phyloP scores from a whole-genome alignment of 2,329 filamentous ascomycete genomes.

The Pseudogymnoascus sp. region DNA sequence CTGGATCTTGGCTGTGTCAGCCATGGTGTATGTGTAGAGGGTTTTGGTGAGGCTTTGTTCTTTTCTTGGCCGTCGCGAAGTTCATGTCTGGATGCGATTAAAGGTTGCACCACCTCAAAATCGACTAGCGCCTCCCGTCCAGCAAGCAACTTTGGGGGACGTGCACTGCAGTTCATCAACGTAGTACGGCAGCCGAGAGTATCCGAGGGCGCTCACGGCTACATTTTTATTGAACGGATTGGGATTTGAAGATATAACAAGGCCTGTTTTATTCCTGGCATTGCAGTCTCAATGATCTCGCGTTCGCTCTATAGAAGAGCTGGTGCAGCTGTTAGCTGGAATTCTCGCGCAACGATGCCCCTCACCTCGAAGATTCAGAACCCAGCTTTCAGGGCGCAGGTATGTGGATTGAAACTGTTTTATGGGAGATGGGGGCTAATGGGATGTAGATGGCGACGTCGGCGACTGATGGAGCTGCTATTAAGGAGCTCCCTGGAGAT shows the following conservation, averaged over 20 bases:
- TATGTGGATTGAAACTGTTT: slow-evolving; percentile 28
- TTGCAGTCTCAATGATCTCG: slow-evolving; percentile 46
- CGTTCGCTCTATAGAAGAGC: slow-evolving; percentile 45
- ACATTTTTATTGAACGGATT: slow-evolving; percentile 3
- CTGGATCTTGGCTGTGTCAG: slow-evolving; percentile 62
- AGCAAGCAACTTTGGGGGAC: slow-evolving; percentile 1
- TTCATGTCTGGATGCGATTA: slow-evolving; percentile 17
- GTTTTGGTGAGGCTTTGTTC: slow-evolving; percentile 21
- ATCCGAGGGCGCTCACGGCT: background rate
- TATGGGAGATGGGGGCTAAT: slow-evolving; percentile 15
- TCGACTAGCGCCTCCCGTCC: slow-evolving; percentile 17
- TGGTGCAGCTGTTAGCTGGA: slow-evolving; percentile 41
- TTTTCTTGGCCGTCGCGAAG: slow-evolving; percentile 17
- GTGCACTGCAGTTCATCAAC: background rate
- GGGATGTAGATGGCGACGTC: slow-evolving; percentile 35
- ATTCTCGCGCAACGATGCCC: slow-evolving; percentile 56
- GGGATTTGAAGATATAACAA: background rate
- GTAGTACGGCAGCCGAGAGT: slow-evolving; percentile 3
- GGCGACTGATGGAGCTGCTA: slow-evolving; percentile 20
- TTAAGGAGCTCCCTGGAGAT: slow-evolving; percentile 43
- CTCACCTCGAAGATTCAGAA: slow-evolving; percentile 67
- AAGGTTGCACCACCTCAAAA: slow-evolving; percentile 13
- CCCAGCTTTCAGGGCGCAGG: slow-evolving; percentile 48
- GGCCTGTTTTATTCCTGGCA: slow-evolving; percentile 8
- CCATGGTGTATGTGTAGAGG: slow-evolving; percentile 38